Evolutionary conservation across 345 rosid genomes (phyloP), one percentile per base, ranked within the genome.

Genomic region (Lepidium didymum): DNA sequence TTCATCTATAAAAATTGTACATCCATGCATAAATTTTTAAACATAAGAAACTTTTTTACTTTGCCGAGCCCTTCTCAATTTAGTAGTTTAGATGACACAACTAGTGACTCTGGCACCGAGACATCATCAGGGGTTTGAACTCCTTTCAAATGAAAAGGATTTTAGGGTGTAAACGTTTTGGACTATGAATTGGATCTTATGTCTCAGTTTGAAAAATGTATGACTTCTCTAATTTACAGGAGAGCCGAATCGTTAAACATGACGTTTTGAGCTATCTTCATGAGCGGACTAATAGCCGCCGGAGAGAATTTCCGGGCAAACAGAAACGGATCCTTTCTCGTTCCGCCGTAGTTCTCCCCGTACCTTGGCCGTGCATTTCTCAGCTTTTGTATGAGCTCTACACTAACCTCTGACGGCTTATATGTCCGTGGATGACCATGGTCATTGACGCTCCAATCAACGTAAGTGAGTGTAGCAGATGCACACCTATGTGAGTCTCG

Each of bases 401-500:
- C 68, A 1, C 82, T 81, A 75, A 89, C 89, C 64, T 89, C 85
- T 0, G 12, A 59, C 11, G 73, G 79, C 60, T n/a, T n/a, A 70
- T 85, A 85, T 67, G 77, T 79, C n/a, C 87, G 78, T 1, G 94
- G 97, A 69, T 91, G 96, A 25, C 93, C 90, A 45, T 67, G 80
- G 1, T 0, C 15, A 12, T 60, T 63, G 3, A 81, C 78, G 16
- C 63, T 75, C 94, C 92, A 87, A 69, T 87, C 87, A 60, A 89
- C 87, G 75, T 84, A 87, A 1, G 96, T 91, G 51, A 91, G 79
- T 40, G 96, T 85, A 11, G 86, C 84, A 0, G 84, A 77, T 14
- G 81, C 80, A 13, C 77, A 38, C 18, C 88, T 82, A 10, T 77
- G 62, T 35, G 85, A 85, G 53, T 85, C 89, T 29, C 27, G 64